phyloP scores from a whole-genome alignment of 1,284 basidiomycete genomes.

The Trichosporon coremiiforme region DNA sequence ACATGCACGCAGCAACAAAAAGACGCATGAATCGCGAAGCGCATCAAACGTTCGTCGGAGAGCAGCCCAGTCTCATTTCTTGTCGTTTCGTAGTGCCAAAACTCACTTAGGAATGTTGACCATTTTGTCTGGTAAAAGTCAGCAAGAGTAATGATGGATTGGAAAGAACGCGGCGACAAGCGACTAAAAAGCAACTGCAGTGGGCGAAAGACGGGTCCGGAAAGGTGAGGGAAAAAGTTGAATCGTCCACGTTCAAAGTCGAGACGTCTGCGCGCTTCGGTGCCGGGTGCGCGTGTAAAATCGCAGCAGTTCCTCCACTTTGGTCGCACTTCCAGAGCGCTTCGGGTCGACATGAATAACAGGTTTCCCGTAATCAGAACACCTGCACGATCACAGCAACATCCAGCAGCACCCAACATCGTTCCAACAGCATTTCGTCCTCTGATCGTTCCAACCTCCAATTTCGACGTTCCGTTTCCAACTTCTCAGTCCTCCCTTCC shows the following conservation, averaged over 20 bases:
- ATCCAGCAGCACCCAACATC: too few species aligned
- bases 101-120: constrained; percentile 29
- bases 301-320: too few species aligned
- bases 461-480: neutral
- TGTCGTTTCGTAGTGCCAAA: neutral
- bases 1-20: too few species aligned
- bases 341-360: neutral
- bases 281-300: too few species aligned
- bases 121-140: constrained; percentile 13
- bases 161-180: neutral
- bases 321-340: neutral
- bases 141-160: constrained; percentile 3
- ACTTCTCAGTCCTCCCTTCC: neutral
- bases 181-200: neutral
- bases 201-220: neutral
- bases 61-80: neutral
- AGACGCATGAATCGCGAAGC: too few species aligned
- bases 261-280: too few species aligned
- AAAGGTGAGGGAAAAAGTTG: neutral
- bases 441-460: neutral
- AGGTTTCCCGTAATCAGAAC: neutral
- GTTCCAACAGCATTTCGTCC: neutral
- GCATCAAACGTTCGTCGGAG: neutral
- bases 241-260: neutral
- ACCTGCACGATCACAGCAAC: neutral